Evolutionary conservation across 2,329 filamentous ascomycete genomes (phyloP).

Genomic region (Plectosphaerella plurivora): DNA sequence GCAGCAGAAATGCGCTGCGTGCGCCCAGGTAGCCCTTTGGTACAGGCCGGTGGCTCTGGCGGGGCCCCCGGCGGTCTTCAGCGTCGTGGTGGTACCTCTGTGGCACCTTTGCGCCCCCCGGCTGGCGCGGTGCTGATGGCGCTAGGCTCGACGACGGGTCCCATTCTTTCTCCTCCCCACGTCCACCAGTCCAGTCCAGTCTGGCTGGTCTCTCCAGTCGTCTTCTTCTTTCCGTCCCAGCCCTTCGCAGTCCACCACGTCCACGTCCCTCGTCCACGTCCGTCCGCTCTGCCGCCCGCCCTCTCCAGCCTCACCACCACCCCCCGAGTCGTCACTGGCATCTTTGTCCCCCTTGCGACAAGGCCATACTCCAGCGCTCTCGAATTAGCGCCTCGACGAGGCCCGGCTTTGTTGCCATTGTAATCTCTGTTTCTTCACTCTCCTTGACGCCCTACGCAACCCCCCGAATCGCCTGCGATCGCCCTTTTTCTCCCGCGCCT

Average conservation of each 20-base stretch:
- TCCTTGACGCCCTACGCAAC: not conserved
- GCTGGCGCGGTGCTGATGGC: not conserved
- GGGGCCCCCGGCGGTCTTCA: too few species aligned
- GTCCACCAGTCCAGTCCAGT: not conserved
- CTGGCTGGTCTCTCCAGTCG: not conserved
- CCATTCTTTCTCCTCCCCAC: slow-evolving; percentile 1
- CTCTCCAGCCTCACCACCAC: not conserved
- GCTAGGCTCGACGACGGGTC: not conserved
- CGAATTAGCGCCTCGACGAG: too few species aligned
- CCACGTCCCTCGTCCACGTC: not conserved
- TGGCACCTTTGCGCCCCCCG: too few species aligned
- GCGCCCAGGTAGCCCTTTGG: too few species aligned
- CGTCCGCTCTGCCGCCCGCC: not conserved
- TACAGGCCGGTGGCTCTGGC: too few species aligned
- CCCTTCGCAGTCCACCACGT: not conserved
- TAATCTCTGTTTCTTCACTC: not conserved
- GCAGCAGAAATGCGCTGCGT: too few species aligned
- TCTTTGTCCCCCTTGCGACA: not conserved
- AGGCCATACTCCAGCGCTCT: slow-evolving; percentile 1
- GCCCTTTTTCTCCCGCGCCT: not conserved
- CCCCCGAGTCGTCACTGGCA: not conserved
- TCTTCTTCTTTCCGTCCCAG: slow-evolving; percentile 4
- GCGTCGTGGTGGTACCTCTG: too few species aligned
- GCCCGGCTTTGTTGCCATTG: slow-evolving; percentile 1
- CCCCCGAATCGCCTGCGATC: not conserved